A percentile compares a stretch with the other conserved stretches of the same genome.
Evolutionary conservation across 345 rosid genomes (phyloP).

Genomic region (Turnera subulata): DNA sequence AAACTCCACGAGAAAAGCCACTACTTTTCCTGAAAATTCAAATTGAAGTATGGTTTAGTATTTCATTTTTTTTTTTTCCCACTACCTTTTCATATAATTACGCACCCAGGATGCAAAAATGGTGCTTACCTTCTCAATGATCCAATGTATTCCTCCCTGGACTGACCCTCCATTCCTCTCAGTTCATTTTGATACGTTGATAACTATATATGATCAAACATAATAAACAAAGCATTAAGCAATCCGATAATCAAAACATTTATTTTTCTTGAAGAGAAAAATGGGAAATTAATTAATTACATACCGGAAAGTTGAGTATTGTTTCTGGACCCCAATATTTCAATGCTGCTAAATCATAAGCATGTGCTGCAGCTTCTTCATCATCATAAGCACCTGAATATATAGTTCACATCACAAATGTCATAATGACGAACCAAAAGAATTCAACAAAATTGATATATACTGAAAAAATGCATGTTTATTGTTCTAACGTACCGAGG

Average conservation of each 20-base stretch:
- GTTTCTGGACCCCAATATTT: constrained; percentile 89
- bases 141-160: constrained; percentile 84
- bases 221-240: background rate
- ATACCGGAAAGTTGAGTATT: constrained; percentile 81
- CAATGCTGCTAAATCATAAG: constrained; percentile 92
- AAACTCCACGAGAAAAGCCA: constrained; percentile 90
- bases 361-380: constrained; percentile 89
- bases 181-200: constrained; percentile 55
- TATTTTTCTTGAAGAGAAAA: too few species aligned
- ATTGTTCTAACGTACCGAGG: constrained; percentile 13
- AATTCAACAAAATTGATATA: background rate
- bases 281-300: background rate
- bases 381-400: constrained; percentile 74
- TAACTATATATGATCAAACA: constrained; percentile 30
- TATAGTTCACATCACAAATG: background rate
- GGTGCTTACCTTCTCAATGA: constrained; percentile 67
- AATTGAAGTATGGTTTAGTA: background rate
- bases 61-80: too few species aligned
- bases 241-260: too few species aligned
- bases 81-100: background rate
- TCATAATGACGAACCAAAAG: background rate
- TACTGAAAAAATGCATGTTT: background rate
- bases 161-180: constrained; percentile 71
- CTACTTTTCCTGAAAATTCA: constrained; percentile 65
- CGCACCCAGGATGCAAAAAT: background rate